Evolutionary conservation across 202 grass and related monocot genomes (phyloP), one percentile per base, ranked within the genome.

Genomic region (Brachypodium distachyon): DNA sequence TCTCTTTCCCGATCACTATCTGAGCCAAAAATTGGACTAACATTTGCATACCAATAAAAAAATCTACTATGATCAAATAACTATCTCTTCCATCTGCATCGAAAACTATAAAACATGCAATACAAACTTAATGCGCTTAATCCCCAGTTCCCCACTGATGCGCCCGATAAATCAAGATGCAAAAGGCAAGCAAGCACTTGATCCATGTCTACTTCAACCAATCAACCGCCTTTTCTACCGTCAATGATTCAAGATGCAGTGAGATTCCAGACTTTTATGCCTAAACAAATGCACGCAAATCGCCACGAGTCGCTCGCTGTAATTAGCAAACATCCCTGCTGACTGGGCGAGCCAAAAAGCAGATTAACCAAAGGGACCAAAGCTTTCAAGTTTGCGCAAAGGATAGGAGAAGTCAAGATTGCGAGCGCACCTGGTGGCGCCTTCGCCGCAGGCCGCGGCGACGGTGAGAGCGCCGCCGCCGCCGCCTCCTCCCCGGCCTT

Each of bases 401-500:
- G 78, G 51, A 39, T 25, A n/a, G 16, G 50, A 14, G 13, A 48
- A 34, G 7, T 39, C 28, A 32, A 42, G 56, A 46, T 8, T 26
- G 47, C 27, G 58, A 33, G 16, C 26, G 80, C 31, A 92, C 90
- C 86, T 55, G 83, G 61, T 42, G 70, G 72, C 12, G 76, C 40
- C 60, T 81, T 87, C 31, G 67, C 39, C 67, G 61, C 36, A 31
- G 72, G 59, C 67, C 71, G 79, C 5, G 90, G 81, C 8, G 76
- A 77, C 70, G 86, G 90, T 29, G 84, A 81, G 60, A 87, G 37
- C 14, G 85, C 89, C 63, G 39, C 86, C 14, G 85, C 89, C 63
- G 39, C 86, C 42, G 36, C 75, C 12, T 92, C 86, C 79, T 48
- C 55, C 65, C 74, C 79, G 19, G 29, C 34, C 77, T 87, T 82